Conservation (phyloP, 139 green algal genomes). For the Micractinium sp. region DNA sequence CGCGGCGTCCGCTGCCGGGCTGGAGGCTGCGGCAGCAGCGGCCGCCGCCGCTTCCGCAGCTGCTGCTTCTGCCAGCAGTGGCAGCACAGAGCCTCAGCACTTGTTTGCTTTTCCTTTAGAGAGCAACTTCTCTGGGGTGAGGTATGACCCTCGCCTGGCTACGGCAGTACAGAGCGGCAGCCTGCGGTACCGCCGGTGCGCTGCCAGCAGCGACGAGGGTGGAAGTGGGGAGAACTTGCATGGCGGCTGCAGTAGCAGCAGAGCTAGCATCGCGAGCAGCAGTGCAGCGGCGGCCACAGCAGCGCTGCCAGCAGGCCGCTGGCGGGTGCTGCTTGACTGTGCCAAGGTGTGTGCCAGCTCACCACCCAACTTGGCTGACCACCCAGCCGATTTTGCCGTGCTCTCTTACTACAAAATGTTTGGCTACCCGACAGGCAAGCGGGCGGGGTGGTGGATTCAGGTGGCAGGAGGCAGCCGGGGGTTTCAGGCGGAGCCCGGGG, state of each 20-base stretch:
- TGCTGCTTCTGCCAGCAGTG: neutral
- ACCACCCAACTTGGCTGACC: constrained; percentile 78
- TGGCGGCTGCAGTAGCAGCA: neutral
- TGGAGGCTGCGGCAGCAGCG: constrained; percentile 18
- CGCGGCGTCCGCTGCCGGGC: neutral
- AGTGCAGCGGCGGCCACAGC: neutral
- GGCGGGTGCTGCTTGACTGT: constrained; percentile 86
- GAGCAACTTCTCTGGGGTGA: constrained; percentile 87
- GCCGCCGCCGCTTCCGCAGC: neutral
- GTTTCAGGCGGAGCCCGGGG: too few species aligned
- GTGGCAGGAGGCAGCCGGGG: neutral
- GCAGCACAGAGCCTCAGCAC: constrained; percentile 29
- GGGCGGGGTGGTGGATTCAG: neutral
- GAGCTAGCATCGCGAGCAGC: neutral
- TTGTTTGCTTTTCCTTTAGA: constrained; percentile 86
- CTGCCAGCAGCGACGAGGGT: neutral
- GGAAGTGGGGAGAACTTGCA: neutral
- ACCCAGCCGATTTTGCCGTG: constrained; percentile 81
- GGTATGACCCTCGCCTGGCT: constrained; percentile 48
- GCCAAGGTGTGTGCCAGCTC: constrained; percentile 81
- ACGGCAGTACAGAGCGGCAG: constrained; percentile 33
- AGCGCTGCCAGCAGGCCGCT: constrained; percentile 36
- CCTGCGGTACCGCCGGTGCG: neutral
- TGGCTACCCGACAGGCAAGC: constrained; percentile 68
- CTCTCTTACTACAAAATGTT: constrained; percentile 97